phyloP scores from a whole-genome alignment of 305 asterid genomes.

The Solanum hybrid region DNA sequence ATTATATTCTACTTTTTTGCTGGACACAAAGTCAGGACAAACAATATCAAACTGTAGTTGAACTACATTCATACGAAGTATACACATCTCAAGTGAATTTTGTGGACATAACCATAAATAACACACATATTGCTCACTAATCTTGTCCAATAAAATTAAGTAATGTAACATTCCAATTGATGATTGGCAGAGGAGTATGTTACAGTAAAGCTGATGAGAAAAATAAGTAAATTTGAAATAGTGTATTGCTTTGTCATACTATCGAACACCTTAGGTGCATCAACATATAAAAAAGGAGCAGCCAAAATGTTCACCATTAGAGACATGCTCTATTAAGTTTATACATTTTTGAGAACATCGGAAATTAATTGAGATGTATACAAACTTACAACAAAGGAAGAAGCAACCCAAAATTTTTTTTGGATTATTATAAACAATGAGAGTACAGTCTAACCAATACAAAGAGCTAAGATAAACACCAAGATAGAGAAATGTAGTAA shows the following conservation, averaged over 20 bases:
- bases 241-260: background rate
- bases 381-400: no score
- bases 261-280: background rate
- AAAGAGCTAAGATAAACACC: background rate
- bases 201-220: no score
- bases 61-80: background rate
- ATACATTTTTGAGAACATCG: no score
- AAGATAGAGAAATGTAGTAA: background rate
- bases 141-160: background rate
- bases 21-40: background rate
- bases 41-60: background rate
- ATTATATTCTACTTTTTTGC: no score
- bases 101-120: background rate
- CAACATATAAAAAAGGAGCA: background rate
- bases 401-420: no score
- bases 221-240: no score
- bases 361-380: background rate
- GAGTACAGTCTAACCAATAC: background rate
- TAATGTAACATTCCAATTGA: no score
- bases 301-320: background rate
- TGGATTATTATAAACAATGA: background rate
- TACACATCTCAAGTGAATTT: background rate
- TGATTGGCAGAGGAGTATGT: no score
- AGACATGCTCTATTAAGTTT: no score
- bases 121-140: background rate